Evolutionary conservation across 352 stramenopile genomes (phyloP).

Genomic region (Globisporangium emineosum): DNA sequence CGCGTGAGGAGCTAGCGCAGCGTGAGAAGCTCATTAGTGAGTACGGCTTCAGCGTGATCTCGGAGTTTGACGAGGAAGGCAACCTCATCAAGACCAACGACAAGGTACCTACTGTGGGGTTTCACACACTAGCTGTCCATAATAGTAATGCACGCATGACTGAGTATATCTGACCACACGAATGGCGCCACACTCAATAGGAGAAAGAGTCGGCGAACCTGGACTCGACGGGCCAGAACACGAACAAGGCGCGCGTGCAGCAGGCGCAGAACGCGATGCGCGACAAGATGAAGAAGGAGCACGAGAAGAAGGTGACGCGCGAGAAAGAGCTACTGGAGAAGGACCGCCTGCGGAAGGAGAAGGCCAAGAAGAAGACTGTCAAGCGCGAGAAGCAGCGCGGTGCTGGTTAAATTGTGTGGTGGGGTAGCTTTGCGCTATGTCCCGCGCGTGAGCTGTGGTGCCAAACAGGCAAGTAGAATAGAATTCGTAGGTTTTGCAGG

Average conservation of each 20-base stretch:
- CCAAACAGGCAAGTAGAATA: not conserved
- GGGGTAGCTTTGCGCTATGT: not conserved
- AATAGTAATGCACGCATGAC: no score
- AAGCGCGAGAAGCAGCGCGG: conserved; percentile 63
- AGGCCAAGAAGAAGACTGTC: conserved; percentile 51
- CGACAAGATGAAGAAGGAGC: conserved; percentile 56
- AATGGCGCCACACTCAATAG: conserved; percentile 8
- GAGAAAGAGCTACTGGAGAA: conserved; percentile 54
- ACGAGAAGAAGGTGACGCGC: conserved; percentile 50
- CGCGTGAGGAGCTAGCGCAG: conserved; percentile 61
- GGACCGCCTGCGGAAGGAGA: conserved; percentile 49
- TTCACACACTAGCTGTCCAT: no score
- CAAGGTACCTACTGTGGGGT: conserved; percentile 36
- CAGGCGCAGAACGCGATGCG: conserved; percentile 33
- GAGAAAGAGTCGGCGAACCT: conserved; percentile 34
- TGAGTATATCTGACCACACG: no score
- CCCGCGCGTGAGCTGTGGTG: not conserved
- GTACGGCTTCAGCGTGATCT: conserved; percentile 77
- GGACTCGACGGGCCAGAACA: conserved; percentile 32
- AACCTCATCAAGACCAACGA: conserved; percentile 78
- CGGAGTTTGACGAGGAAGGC: conserved; percentile 81
- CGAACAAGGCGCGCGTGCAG: conserved; percentile 42
- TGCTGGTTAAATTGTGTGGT: conserved; percentile 24
- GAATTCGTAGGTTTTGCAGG: not conserved
- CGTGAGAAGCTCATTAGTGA: conserved; percentile 78